Evolutionary conservation across 345 rosid species (phyloP).

Genomic region (Hibiscus syriacus): DNA sequence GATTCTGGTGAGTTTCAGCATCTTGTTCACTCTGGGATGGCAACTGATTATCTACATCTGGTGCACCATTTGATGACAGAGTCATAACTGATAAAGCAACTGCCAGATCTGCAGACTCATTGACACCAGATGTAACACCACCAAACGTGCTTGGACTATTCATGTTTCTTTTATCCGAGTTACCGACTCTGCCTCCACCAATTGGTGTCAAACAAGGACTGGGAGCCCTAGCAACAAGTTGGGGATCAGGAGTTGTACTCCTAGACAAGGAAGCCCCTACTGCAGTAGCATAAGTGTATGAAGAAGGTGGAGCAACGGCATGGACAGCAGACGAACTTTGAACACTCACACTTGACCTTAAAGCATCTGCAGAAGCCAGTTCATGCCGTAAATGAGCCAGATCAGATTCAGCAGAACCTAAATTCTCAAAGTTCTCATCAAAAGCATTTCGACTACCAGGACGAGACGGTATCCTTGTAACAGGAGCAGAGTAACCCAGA

Average conservation of each 20-base stretch:
- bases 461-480: constrained; percentile 46
- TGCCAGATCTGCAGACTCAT: constrained; percentile 53
- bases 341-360: constrained; percentile 29
- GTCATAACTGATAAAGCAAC: constrained; percentile 63
- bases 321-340: constrained; percentile 46
- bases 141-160: constrained; percentile 44
- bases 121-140: constrained; percentile 40
- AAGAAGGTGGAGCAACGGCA: constrained; percentile 39
- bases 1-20: constrained; percentile 5
- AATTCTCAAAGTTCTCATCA: constrained; percentile 42
- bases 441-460: constrained; percentile 79
- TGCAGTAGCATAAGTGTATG: constrained; percentile 73
- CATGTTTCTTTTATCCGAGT: constrained; percentile 55
- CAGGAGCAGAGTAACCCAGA: constrained; percentile 35
- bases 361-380: constrained; percentile 31
- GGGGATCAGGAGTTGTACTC: constrained; percentile 80
- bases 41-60: constrained; percentile 25
- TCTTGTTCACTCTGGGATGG: constrained; percentile 9
- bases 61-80: constrained; percentile 39
- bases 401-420: constrained; percentile 42
- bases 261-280: constrained; percentile 76
- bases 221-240: constrained; percentile 66
- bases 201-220: constrained; percentile 86
- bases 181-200: constrained; percentile 57
- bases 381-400: constrained; percentile 35